Evolutionary conservation across 1,284 basidiomycete species (phyloP).

Genomic region (Melampsora americana): DNA sequence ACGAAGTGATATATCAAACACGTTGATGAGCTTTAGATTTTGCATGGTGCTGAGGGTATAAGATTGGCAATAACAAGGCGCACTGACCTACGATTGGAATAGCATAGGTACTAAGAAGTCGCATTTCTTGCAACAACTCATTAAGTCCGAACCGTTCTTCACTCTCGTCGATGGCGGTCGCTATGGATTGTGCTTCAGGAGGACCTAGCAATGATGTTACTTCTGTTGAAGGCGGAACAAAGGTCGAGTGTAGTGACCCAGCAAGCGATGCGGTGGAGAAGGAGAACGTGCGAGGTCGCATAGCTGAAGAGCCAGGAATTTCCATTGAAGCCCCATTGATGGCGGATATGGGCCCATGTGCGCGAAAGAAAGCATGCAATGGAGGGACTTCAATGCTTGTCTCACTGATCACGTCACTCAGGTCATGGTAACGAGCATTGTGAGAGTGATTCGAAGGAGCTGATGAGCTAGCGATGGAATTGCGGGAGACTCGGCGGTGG

Average conservation of each 20-base stretch:
- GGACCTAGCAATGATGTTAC: background rate
- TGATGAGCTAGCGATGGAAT: background rate
- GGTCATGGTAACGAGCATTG: background rate
- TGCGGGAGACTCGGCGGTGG: background rate
- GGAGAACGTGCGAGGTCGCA: conserved; percentile 5
- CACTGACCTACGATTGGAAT: conserved; percentile 57
- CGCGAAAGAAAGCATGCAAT: background rate
- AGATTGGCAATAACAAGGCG: conserved; percentile 49
- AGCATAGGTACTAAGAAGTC: conserved; percentile 65
- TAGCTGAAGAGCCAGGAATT: conserved; percentile 11
- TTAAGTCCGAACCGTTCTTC: background rate
- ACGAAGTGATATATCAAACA: conserved; percentile 43
- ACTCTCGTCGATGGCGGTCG: background rate
- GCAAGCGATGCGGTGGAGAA: background rate
- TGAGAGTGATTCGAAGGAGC: background rate
- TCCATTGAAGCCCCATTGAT: conserved; percentile 1
- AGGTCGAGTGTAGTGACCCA: conserved; percentile 2
- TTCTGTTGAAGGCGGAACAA: background rate
- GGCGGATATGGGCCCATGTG: background rate
- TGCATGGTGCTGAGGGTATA: conserved; percentile 60
- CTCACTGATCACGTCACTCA: background rate
- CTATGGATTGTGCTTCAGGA: background rate
- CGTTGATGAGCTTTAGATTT: conserved; percentile 1
- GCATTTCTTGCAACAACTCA: conserved; percentile 57
- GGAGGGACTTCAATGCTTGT: background rate